Percentiles rank a stretch among this genome's conserved stretches.
These are phyloP conservation scores for Syncephalastrum sp. DNA, from an alignment of 371 early-diverging fungal species.

Conservation along the genomic window DNA sequence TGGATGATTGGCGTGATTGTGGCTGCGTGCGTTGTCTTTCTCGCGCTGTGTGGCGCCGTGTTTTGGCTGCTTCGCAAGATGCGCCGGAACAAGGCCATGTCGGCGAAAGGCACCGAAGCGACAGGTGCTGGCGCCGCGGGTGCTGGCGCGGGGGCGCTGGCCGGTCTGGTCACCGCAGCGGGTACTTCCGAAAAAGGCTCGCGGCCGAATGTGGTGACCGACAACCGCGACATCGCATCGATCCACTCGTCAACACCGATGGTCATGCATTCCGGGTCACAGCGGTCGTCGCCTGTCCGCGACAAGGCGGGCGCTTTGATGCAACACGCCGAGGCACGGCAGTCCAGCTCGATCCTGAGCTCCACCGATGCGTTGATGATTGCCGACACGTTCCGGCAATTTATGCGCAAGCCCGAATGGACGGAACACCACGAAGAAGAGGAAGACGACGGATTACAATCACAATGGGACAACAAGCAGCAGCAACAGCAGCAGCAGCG, in stretches of 20 bases:
- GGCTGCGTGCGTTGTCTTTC: conserved; percentile 25
- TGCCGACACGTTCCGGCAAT: conserved; percentile 51
- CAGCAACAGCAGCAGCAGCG: conserved; percentile 12
- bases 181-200: conserved; percentile 7
- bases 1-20: conserved; percentile 50
- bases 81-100: conserved; percentile 14
- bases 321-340: conserved; percentile 25
- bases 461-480: background rate
- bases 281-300: background rate
- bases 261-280: conserved; percentile 2
- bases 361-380: conserved; percentile 53
- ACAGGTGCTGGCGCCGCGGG: conserved; percentile 5
- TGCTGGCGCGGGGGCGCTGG: conserved; percentile 8
- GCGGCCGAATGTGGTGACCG: conserved; percentile 4
- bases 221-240: conserved; percentile 13
- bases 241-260: conserved; percentile 17
- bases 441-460: conserved; percentile 14
- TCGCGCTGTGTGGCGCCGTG: conserved; percentile 24
- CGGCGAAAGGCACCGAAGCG: background rate
- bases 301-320: conserved; percentile 13
- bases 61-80: conserved; percentile 26
- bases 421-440: conserved; percentile 34
- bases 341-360: conserved; percentile 43
- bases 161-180: background rate
- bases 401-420: conserved; percentile 56